Base-by-base conservation (phyloP, 2,329 filamentous ascomycete genomes). In the Rhinocladiella similis region DNA sequence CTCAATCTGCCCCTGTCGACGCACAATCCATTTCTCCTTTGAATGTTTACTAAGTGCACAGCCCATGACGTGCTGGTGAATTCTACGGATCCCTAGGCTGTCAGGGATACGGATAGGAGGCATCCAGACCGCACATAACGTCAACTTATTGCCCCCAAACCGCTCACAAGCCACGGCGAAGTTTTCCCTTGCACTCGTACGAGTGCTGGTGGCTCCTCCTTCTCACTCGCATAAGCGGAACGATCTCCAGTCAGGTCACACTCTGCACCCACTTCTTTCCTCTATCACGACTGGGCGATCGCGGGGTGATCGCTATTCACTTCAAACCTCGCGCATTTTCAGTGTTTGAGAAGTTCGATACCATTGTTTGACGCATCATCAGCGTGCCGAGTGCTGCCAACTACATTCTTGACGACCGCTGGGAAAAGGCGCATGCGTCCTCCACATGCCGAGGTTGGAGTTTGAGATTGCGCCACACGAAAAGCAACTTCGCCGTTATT, bases 401-500 rank as follows among this genome's bases (percentile, higher is more conserved):
- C n/a, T 41, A 18, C 12, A 19, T 39, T 46, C 38, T 22, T 47
- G 27, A 33, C 47, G 16, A n/a, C 7, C 12, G 16, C n/a, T 39
- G n/a, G 27, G 19, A 19, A 18, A 25, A 22, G 43, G 35, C 36
- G 36, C 19, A 41, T 49, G 14, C 7, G 46, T 29, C 13, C 14
- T 49, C 43, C 36, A 48, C 41, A 25, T 51, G 46, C 41, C 50
- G 50, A 53, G 36, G 41, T 54, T 38, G 19, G 48, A 25, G 20
- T 38, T 51, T 43, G 50, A 57, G 45, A 25, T 53, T 57, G 55
- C 50, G 55, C 55, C 46, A 57, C 55, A 38, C 27, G 16, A 29
- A 47, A 43, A 47, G 20, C 25, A 39, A 39, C 38, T 18, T 49
- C 46, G 19, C 50, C 45, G 25, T 3, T 27, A 46, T 53, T 39